phyloP scores from a whole-genome alignment of 306 rosid genomes.

The Medicago ruthenica region DNA sequence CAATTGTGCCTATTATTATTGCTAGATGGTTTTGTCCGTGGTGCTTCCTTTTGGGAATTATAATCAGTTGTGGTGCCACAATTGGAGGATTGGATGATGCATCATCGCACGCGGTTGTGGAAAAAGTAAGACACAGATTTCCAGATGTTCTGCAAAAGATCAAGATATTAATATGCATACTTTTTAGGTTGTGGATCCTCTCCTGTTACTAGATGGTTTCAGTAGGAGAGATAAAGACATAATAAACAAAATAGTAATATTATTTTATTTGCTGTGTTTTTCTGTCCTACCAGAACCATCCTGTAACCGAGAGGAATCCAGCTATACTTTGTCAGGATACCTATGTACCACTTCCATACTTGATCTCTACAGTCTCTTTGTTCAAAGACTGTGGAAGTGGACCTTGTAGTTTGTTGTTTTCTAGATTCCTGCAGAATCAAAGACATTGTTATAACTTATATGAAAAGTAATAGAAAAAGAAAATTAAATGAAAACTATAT shows the following conservation, averaged over 20 bases:
- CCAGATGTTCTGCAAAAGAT: conserved; percentile 73
- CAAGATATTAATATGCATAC: conserved; percentile 37
- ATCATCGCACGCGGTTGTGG: conserved; percentile 64
- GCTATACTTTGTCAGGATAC: not conserved
- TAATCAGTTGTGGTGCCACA: conserved; percentile 81
- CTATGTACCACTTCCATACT: conserved; percentile 50
- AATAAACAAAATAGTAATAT: too few species aligned
- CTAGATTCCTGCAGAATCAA: conserved; percentile 68
- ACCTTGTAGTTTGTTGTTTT: conserved; percentile 84
- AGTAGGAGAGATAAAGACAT: not conserved
- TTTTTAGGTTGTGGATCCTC: not conserved
- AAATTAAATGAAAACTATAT: not conserved
- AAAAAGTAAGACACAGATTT: conserved; percentile 78
- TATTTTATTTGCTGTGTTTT: not conserved
- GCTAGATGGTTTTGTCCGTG: conserved; percentile 49
- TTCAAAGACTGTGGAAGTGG: conserved; percentile 79
- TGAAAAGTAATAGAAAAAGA: conserved; percentile 8
- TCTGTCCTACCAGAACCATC: not conserved
- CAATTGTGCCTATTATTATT: conserved; percentile 59
- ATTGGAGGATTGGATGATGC: conserved; percentile 66
- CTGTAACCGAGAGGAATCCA: not conserved
- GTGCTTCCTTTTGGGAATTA: conserved; percentile 57
- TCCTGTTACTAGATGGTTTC: not conserved
- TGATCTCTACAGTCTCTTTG: conserved; percentile 71
- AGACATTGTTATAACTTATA: conserved; percentile 13